A percentile compares a stretch with the other conserved stretches of the same genome.
Evolutionary conservation across 2,329 filamentous ascomycete genomes (phyloP).

Genomic region (Akanthomyces uredinophilus): DNA sequence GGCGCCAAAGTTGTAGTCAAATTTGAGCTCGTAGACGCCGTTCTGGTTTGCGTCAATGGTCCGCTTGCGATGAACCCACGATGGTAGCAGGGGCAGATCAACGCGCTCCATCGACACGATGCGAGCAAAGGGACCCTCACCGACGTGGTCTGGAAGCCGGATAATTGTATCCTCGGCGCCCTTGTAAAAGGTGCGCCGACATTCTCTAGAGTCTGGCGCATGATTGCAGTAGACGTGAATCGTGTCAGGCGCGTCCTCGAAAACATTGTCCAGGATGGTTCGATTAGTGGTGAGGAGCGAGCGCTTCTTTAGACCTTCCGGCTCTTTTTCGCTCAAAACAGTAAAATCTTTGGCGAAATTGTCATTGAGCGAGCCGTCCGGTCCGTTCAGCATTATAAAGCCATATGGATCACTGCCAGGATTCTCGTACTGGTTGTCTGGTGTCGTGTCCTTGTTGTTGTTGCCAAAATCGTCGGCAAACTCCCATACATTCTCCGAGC

Average conservation of each 20-base stretch:
- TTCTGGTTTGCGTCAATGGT: conserved; percentile 1
- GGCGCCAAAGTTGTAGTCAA: conserved; percentile 29
- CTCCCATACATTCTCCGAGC: background rate
- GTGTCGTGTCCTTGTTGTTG: conserved; percentile 20
- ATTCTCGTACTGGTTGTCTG: conserved; percentile 8
- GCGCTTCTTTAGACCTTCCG: conserved; percentile 18
- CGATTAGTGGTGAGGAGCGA: conserved; percentile 23
- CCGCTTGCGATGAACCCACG: conserved; percentile 2
- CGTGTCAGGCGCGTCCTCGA: conserved; percentile 24
- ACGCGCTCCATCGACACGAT: conserved; percentile 20
- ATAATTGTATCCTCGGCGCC: conserved; percentile 25
- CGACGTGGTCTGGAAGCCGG: conserved; percentile 21
- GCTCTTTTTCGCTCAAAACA: conserved; percentile 16
- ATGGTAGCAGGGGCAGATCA: conserved; percentile 12
- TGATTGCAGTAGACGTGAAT: conserved; percentile 27
- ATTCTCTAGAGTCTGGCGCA: conserved; percentile 18
- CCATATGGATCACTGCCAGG: conserved; percentile 26
- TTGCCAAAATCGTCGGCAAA: conserved; percentile 13
- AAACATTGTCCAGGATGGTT: conserved; percentile 23
- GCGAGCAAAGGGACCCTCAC: conserved; percentile 23
- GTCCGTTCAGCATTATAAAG: conserved; percentile 28
- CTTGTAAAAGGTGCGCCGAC: conserved; percentile 17
- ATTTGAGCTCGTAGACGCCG: conserved; percentile 25
- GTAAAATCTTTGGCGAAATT: conserved; percentile 21
- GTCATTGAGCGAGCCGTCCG: conserved; percentile 23